phyloP scores from a whole-genome alignment of 2,329 filamentous ascomycete species.

The Phialophora macrospora region DNA sequence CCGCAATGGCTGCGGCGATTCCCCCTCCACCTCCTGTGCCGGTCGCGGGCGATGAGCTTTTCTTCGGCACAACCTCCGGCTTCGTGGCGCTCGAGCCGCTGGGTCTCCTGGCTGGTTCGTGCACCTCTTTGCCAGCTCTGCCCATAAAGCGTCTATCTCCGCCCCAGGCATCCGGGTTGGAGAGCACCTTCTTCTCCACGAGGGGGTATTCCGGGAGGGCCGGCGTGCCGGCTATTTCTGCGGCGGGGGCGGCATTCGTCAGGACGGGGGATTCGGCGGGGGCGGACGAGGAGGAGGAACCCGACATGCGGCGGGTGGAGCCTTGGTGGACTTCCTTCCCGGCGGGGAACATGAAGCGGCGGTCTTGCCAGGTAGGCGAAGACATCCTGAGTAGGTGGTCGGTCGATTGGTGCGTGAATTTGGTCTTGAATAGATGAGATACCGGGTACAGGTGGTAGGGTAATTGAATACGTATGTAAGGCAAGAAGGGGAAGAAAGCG shows the following conservation, averaged over 20 bases:
- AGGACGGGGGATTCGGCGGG: conserved; percentile 9
- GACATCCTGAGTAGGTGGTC: background rate
- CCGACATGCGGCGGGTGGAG: conserved; percentile 20
- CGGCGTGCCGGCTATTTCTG: conserved; percentile 14
- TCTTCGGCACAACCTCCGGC: conserved; percentile 44
- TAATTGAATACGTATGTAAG: background rate
- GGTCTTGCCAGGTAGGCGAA: conserved; percentile 34
- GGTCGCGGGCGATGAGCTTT: conserved; percentile 79
- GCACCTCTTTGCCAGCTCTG: conserved; percentile 24
- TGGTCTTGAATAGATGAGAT: background rate
- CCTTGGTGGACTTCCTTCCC: conserved; percentile 33
- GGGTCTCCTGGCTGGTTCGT: conserved; percentile 24
- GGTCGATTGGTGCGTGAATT: background rate
- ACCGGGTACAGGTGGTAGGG: background rate
- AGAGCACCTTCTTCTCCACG: conserved; percentile 19
- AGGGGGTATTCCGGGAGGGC: conserved; percentile 12
- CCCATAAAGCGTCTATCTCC: conserved; percentile 33
- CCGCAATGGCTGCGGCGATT: conserved; percentile 43
- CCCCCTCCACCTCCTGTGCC: conserved; percentile 88
- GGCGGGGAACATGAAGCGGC: conserved; percentile 35
- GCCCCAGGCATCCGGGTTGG: conserved; percentile 28
- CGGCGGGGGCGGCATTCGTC: conserved; percentile 3
- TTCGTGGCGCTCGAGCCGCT: conserved; percentile 25
- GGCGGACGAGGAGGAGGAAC: conserved; percentile 15
- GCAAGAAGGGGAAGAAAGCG: background rate